Evolutionary conservation across 2,329 filamentous ascomycete genomes (phyloP).

Genomic region (Ceratocystis albifundus): DNA sequence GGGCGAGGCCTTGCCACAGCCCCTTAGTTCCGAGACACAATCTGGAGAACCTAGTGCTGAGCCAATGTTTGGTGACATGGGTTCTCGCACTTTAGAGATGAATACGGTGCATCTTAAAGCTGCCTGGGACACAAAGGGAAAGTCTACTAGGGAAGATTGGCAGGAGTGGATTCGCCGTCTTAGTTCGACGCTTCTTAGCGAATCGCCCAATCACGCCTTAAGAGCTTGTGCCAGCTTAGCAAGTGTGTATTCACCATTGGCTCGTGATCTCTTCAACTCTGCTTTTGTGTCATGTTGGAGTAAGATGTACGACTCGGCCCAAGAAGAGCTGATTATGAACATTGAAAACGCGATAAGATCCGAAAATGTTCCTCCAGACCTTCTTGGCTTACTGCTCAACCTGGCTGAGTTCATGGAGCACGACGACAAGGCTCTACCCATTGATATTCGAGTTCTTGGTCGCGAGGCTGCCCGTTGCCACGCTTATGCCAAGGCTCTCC

Average conservation of each 20-base stretch:
- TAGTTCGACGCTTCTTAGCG: conserved; percentile 85
- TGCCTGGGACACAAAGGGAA: conserved; percentile 93
- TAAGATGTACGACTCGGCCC: conserved; percentile 90
- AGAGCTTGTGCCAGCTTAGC: conserved; percentile 86
- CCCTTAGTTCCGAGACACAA: conserved; percentile 74
- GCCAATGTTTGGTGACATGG: conserved; percentile 67
- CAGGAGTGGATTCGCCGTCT: conserved; percentile 97
- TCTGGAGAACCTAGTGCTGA: conserved; percentile 63
- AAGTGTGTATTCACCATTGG: conserved; percentile 80
- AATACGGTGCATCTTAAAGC: conserved; percentile 95
- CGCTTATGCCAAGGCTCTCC: conserved; percentile 92
- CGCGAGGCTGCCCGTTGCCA: conserved; percentile 94
- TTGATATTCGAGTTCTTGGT: conserved; percentile 88
- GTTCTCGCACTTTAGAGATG: conserved; percentile 87
- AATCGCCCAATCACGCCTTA: conserved; percentile 90
- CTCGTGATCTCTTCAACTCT: conserved; percentile 92
- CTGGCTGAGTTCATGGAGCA: conserved; percentile 99
- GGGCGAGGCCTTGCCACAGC: conserved; percentile 87
- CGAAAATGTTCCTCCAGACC: conserved; percentile 88
- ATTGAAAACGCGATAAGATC: conserved; percentile 94
- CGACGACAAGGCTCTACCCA: conserved; percentile 94
- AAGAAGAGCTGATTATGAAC: conserved; percentile 88
- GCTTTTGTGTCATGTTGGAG: conserved; percentile 99
- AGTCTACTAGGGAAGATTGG: conserved; percentile 97
- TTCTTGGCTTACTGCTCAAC: conserved; percentile 86